These are phyloP conservation scores for Chlamydomonas urium DNA, from an alignment of 139 green algal species.

Conservation along the genomic window DNA sequence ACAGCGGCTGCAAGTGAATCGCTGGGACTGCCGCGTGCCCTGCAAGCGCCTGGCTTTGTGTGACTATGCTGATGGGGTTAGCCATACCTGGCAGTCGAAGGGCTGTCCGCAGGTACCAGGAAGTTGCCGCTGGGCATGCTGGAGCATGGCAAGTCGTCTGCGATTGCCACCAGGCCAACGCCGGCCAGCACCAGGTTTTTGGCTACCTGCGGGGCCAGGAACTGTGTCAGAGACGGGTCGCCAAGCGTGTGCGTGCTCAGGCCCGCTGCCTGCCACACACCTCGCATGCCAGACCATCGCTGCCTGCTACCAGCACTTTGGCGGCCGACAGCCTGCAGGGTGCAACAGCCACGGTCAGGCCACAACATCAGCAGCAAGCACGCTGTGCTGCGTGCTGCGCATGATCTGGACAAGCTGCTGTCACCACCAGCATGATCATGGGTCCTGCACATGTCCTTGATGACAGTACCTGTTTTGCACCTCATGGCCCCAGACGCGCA, in stretches of 20 bases:
- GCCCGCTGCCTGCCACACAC: slow-evolving; percentile 29
- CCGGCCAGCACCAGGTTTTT: slow-evolving; percentile 91
- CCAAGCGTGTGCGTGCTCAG: background rate
- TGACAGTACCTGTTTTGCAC: slow-evolving; percentile 67
- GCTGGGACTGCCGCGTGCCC: no score
- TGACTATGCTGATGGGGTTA: slow-evolving; percentile 3
- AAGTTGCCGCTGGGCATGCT: slow-evolving; percentile 56
- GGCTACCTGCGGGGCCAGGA: slow-evolving; percentile 59
- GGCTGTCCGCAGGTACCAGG: slow-evolving; percentile 45
- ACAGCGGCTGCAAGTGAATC: no score
- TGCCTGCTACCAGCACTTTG: slow-evolving; percentile 65
- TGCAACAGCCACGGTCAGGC: background rate
- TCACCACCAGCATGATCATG: no score
- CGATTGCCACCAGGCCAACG: slow-evolving; percentile 64
- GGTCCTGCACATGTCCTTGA: background rate
- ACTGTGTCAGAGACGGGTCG: background rate
- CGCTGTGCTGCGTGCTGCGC: background rate
- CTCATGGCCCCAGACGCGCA: slow-evolving; percentile 85
- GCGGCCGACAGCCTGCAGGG: slow-evolving; percentile 55
- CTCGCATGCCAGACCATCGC: slow-evolving; percentile 61
- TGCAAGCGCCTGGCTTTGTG: no score
- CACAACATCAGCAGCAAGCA: background rate
- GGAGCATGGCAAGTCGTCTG: slow-evolving; percentile 50
- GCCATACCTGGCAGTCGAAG: background rate
- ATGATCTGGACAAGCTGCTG: no score